Base-by-base conservation (phyloP, 2,329 filamentous ascomycete species). In the Trichoderma koningiopsis region DNA sequence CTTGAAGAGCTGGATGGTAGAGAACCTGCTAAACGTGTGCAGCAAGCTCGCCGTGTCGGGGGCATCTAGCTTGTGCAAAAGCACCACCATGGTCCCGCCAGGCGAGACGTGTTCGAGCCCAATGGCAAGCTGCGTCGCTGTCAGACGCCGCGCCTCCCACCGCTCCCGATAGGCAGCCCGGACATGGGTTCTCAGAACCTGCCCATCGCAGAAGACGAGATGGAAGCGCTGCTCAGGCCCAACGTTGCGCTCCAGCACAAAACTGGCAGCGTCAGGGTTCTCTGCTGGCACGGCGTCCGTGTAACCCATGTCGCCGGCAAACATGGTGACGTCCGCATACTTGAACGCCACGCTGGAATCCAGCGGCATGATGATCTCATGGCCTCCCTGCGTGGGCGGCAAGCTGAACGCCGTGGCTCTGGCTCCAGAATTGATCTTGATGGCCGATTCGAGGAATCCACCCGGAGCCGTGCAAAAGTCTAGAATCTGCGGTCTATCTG, bases 401-500 rank as follows among this genome's bases (percentile, higher is more conserved):
- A 87, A 75, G 35, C 74, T 86, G 68, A 87, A 80, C 0, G 72
- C 76, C 19, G 79, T 73, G 22, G 75, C 75, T 0, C 33, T 65
- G 3, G 82, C 77, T 0, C 59, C 40, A 0, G 76, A 80, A 60
- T 82, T 83, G 13, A 72, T 70, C 4, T 74, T 43, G 31, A 86
- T 71, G 0, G 80, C 80, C 10, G 75, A 76, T 0, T 72, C 70
- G 3, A 84, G 75, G 71, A 86, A 89, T 1, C 83, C 86, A 5
- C 86, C 86, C 0, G 86, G 86, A 0, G 86, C 86, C 78, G 85
- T 83, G 74, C 86, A 87, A 70, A 87, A 79, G 71, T 89, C 86
- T 1, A 89, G 81, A 24, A 88, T 78, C 11, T 56, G 73, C 0
- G 73, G 71, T 6, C 68, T 71, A n/a, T 40, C 4, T 61, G 65